Evolutionary conservation across 345 rosid genomes (phyloP).

Genomic region (Brassica incana): DNA sequence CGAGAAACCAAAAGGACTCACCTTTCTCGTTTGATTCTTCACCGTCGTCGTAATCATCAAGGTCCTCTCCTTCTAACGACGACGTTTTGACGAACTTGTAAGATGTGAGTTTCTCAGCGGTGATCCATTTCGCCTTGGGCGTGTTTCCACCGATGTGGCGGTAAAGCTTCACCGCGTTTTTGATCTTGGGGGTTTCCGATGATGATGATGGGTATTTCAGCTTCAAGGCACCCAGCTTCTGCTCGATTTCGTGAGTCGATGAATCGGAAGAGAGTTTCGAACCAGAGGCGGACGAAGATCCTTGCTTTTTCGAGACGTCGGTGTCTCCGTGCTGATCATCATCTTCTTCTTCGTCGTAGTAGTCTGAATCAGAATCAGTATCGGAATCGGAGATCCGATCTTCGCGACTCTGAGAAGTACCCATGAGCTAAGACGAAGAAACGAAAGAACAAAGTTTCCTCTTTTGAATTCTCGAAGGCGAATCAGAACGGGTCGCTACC

Average conservation of each 20-base stretch:
- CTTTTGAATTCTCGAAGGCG: not conserved
- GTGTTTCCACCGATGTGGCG: constrained; percentile 83
- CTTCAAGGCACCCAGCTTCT: constrained; percentile 62
- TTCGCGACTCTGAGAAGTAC: constrained; percentile 72
- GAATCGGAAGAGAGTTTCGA: constrained; percentile 16
- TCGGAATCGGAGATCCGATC: constrained; percentile 58
- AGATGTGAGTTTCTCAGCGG: constrained; percentile 59
- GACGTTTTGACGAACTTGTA: constrained; percentile 52
- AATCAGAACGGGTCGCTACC: constrained; percentile 5
- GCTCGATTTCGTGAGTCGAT: constrained; percentile 53
- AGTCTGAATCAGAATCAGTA: constrained; percentile 43
- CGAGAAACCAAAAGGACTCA: constrained; percentile 63
- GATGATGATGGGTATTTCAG: constrained; percentile 48
- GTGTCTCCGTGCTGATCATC: constrained; percentile 40
- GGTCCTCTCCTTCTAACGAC: constrained; percentile 31
- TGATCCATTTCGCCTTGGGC: constrained; percentile 79
- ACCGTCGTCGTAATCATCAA: constrained; percentile 46
- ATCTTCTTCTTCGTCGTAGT: constrained; percentile 38
- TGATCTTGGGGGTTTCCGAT: constrained; percentile 34
- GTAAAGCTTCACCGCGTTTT: constrained; percentile 73
- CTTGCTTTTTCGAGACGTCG: constrained; percentile 34
- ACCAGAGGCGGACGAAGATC: constrained; percentile 41
- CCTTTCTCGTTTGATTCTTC: constrained; percentile 39
- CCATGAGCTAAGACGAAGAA: constrained; percentile 42
- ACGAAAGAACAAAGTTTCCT: constrained; percentile 1